Base-by-base conservation (phyloP, 306 rosid species). In the Prinsepia uniflora region DNA sequence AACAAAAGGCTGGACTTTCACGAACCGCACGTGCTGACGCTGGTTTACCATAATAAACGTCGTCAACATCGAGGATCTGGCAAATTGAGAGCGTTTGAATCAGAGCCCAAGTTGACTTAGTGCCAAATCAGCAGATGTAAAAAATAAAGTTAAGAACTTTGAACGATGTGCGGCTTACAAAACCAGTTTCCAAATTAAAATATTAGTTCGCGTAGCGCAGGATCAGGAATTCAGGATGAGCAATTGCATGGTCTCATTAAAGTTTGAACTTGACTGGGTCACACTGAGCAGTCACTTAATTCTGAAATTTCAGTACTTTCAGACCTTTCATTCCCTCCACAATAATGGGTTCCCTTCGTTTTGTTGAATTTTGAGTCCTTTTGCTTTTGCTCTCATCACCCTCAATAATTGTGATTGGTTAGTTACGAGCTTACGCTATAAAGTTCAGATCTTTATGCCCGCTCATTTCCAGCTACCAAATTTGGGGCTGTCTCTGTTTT, bases 51-150 rank as follows among this genome's bases (percentile, higher is more conserved):
- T 46, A 75, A 75, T 50, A 44, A 58, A 44, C 19, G 65, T 42
- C 76, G 84, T 74, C 86, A 81, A 65, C 79, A 72, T 63, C 60
- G 41, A 48, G 76, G 78, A 46, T 76, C 57, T 47, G 63, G 65
- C 74, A 66, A 60, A 39, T 74, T 70, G 57, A 59, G 17, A 56
- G 67, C 47, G 39, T 64, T 55, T 52, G 65, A 64, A 71, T 86
- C 83, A 79, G 86, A 53, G 72, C 46, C 15, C 10, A n/a, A 6
- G 66, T 80, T 82, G 91, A 84, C 88, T 82, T 78, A n/a, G 43
- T 43, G 67, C 46, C 59, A 34, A 67, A 18, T 30, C 36, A 30
- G 36, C 36, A 30, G 36, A 24, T 24, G 30, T 24, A 24, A 24
- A 24, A 30, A 30, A 1, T 30, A 67, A 67, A 36, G 24, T 63